Evolutionary conservation across 495 filamentous ascomycete species (phyloP), one percentile per base, ranked within the genome.

Genomic region (Aspergillus saccharolyticus): DNA sequence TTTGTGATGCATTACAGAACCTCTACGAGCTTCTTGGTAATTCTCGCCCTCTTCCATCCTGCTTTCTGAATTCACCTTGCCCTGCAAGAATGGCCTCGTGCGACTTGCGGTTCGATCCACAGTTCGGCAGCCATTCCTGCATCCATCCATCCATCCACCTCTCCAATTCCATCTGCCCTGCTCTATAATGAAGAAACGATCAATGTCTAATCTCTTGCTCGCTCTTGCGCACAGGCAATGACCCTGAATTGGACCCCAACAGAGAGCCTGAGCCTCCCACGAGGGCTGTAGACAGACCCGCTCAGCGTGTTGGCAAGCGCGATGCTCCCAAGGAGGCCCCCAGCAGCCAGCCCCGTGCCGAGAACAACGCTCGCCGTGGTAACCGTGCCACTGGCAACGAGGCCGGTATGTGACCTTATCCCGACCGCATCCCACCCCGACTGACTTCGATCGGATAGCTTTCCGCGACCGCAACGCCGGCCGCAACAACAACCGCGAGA

Each of bases 401-500:
- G 66, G 87, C 82, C 76, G 92, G 93, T 96, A 78, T 69, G 80
- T 50, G 14, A 16, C 46, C 46, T 24, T 47, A 52, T 15, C 39
- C 54, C 47, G 17, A 44, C 14, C 42, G 43, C n/a, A 42, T 16
- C 30, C 21, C 33, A n/a, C 15, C 42, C 42, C 53, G 55, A 39
- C 59, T 64, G 33, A 61, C 51, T 21, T 42, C 58, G 18, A 15
- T 59, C 22, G 22, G 22, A 21, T 65, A 97, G 92, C 90, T 72
- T 95, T 89, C 85, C 90, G 89, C 72, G 91, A 97, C 76, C 89
- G 89, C 70, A 85, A 86, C 61, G 90, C 89, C 67, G 94, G 91
- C 60, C 78, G 83, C 64, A 78, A 80, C 58, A 86, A 82, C 81
- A 97, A 97, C 81, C 89, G 90, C 65, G 81, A 81, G 73, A 90